Evolutionary conservation across 768 basidiomycete genomes (phyloP).

Genomic region (Mrakia frigida): DNA sequence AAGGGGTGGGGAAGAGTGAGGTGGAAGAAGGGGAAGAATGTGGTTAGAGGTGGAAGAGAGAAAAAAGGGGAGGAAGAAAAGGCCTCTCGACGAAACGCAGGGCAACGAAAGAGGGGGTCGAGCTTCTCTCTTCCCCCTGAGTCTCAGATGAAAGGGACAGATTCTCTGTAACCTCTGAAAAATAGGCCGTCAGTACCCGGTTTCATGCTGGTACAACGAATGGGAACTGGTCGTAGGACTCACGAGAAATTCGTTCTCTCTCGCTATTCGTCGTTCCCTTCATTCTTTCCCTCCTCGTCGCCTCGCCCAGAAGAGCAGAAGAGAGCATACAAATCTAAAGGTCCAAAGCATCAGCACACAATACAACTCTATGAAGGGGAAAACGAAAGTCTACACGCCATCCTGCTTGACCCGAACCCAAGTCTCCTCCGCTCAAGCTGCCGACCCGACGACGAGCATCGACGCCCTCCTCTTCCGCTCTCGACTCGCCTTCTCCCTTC

Average conservation of each 20-base stretch:
- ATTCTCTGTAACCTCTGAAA: too few species aligned
- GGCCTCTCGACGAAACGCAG: background rate
- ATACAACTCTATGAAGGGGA: background rate
- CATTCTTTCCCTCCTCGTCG: background rate
- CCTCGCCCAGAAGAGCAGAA: background rate
- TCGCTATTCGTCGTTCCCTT: background rate
- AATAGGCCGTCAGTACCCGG: background rate
- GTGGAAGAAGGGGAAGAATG: background rate
- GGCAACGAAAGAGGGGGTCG: background rate
- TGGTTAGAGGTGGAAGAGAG: background rate
- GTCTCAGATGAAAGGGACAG: too few species aligned
- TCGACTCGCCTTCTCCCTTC: constrained; percentile 22
- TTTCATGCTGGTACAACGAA: background rate
- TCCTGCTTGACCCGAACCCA: too few species aligned
- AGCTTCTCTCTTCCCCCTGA: background rate
- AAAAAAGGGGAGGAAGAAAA: background rate
- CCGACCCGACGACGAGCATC: constrained; percentile 9
- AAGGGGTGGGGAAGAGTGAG: background rate
- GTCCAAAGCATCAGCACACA: background rate
- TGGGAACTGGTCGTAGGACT: background rate
- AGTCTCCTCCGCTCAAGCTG: background rate
- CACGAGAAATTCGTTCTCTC: background rate
- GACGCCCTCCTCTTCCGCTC: constrained; percentile 8
- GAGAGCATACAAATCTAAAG: background rate
- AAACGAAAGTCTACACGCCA: background rate